These are phyloP conservation scores for Lagenaria siceraria DNA, from an alignment of 306 rosid species.

Conservation along the genomic window DNA sequence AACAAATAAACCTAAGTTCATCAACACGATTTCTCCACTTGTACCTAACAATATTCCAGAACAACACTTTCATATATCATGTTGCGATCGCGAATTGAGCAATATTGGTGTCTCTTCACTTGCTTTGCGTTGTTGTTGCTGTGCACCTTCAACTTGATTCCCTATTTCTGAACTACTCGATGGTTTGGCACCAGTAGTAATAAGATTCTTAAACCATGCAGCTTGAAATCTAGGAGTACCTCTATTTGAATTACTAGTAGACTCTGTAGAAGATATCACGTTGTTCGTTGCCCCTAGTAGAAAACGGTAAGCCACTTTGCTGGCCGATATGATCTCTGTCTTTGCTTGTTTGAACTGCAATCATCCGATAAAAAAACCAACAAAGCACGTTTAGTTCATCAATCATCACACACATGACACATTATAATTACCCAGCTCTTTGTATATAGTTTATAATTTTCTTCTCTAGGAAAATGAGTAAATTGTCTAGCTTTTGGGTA, in stretches of 20 bases:
- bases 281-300: constrained; percentile 65
- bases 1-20: constrained; percentile 32
- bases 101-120: constrained; percentile 23
- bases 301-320: constrained; percentile 94
- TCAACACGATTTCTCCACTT: constrained; percentile 18
- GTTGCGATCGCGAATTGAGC: constrained; percentile 22
- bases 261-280: constrained; percentile 28
- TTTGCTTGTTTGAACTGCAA: constrained; percentile 93
- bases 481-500: not conserved
- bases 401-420: not conserved
- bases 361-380: not conserved
- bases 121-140: constrained; percentile 13
- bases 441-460: not conserved
- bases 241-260: constrained; percentile 55
- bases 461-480: not conserved
- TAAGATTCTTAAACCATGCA: constrained; percentile 71
- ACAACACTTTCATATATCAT: constrained; percentile 25
- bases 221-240: constrained; percentile 64
- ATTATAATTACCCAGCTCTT: not conserved
- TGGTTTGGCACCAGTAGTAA: constrained; percentile 79
- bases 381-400: not conserved
- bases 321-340: constrained; percentile 79
- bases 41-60: constrained; percentile 13
- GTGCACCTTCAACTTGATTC: constrained; percentile 33
- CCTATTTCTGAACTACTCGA: constrained; percentile 64